phyloP scores from a whole-genome alignment of 352 stramenopile species.

The Blastocystis sp. region DNA sequence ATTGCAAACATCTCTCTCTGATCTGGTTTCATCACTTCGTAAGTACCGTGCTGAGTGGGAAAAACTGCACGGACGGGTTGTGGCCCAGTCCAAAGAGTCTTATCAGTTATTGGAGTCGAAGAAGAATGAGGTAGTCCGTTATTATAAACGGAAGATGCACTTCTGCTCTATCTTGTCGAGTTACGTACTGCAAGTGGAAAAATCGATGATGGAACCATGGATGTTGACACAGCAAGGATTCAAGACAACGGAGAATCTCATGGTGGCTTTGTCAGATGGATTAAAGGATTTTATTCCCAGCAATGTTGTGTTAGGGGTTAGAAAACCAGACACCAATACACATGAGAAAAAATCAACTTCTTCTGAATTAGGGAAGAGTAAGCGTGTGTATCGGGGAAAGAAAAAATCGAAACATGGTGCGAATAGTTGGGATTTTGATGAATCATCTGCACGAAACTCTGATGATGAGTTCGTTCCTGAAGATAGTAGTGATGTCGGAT shows the following conservation, averaged over 20 bases:
- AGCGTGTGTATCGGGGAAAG: too few relatives aligned
- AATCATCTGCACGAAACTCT: background rate
- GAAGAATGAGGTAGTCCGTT: background rate
- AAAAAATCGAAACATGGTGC: too few relatives aligned
- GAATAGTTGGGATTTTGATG: background rate
- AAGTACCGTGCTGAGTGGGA: background rate
- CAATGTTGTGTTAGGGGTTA: too few relatives aligned
- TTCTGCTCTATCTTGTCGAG: background rate
- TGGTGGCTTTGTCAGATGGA: background rate
- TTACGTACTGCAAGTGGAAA: background rate
- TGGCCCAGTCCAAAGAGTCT: background rate
- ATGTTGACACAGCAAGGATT: background rate
- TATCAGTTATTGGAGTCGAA: background rate
- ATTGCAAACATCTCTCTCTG: background rate
- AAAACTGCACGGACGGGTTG: background rate
- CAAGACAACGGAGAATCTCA: background rate
- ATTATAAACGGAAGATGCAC: slow-evolving; percentile 16
- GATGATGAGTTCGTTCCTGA: background rate
- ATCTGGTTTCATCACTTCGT: background rate
- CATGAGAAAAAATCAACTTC: background rate
- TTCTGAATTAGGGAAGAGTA: background rate
- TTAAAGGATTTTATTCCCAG: background rate
- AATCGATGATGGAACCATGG: slow-evolving; percentile 10
- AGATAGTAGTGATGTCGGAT: background rate
- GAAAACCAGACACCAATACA: background rate